phyloP scores from a whole-genome alignment of 164 flowering plant genomes.

The Nelumbo lutea region DNA sequence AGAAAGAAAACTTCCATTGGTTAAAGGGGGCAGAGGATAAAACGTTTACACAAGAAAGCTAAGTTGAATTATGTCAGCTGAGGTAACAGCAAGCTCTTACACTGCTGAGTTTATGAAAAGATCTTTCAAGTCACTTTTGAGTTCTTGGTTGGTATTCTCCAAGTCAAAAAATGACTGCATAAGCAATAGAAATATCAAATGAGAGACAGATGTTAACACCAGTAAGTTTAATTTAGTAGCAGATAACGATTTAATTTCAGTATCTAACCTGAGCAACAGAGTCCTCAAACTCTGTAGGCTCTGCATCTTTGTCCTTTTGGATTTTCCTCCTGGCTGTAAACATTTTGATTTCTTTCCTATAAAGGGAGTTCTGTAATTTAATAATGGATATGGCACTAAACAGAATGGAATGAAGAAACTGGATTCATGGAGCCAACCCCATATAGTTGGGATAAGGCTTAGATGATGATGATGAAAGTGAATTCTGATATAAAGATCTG shows the following conservation, averaged over 20 bases:
- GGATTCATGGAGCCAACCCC: background rate
- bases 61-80: background rate
- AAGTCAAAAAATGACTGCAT: slow-evolving; percentile 39
- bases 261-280: slow-evolving; percentile 40
- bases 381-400: no score
- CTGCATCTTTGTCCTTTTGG: slow-evolving; percentile 14
- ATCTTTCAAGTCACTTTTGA: slow-evolving; percentile 27
- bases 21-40: background rate
- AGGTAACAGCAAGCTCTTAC: slow-evolving; percentile 18
- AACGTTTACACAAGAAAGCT: background rate
- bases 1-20: background rate
- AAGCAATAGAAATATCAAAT: background rate
- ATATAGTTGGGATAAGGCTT: background rate
- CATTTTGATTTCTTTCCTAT: slow-evolving; percentile 39
- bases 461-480: background rate
- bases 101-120: slow-evolving; percentile 38
- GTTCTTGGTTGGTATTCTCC: no score
- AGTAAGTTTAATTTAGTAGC: background rate
- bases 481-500: no score
- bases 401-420: background rate
- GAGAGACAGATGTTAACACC: background rate
- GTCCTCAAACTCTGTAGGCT: slow-evolving; percentile 67
- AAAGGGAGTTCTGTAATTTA: background rate
- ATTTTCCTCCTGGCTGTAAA: slow-evolving; percentile 54
- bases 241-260: background rate